Evolutionary conservation across 1,284 basidiomycete species (phyloP), one percentile per base, ranked within the genome.

Genomic region (Peniophora sp.): DNA sequence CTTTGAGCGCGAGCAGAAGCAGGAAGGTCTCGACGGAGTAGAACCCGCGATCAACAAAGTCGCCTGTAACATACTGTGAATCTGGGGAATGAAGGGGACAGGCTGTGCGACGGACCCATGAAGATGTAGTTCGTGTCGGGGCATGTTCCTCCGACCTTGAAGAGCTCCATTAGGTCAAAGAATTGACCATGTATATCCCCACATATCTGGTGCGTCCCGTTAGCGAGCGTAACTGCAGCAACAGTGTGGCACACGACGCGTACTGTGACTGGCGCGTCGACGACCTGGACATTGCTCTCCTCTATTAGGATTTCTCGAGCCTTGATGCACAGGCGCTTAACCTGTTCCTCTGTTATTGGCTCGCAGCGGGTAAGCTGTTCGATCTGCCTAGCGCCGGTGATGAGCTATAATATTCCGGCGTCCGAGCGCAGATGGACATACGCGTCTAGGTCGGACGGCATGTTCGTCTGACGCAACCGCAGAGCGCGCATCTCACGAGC

Each of bases 121-220:
- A 99, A 99, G 52, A 99, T 85, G 68, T 99, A 99, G 66, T 93
- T 96, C 9, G 96, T 97, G 32, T 93, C 86, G 49, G 96, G 96
- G 68, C 94, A 98, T 62, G 85, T 85, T 12, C 96, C 95, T 23
- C 96, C 97, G 34, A 97, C 85, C 65, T 88, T 88, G 78, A 99
- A 98, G 48, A 98, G 78, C 71, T 99, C 94, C 82, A 97, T 86
- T 57, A 99, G 79, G 67, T 99, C 96, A 68, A 90, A 97, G 67
- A 99, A 99, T 65, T 99, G 96, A 11, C 96, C 96, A 64, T 99
- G 96, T 50, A 99, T 99, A 71, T 99, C 97, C 18, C 96, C 96
- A 64, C 97, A 99, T 68, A 99, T 95, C 92, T 94, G 59, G 10
- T 3, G 15, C 17, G 9, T 18, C 10, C 18, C 43, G 32, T 22